Conservation (phyloP, 345 rosid species). For the Fremontodendron californicum region DNA sequence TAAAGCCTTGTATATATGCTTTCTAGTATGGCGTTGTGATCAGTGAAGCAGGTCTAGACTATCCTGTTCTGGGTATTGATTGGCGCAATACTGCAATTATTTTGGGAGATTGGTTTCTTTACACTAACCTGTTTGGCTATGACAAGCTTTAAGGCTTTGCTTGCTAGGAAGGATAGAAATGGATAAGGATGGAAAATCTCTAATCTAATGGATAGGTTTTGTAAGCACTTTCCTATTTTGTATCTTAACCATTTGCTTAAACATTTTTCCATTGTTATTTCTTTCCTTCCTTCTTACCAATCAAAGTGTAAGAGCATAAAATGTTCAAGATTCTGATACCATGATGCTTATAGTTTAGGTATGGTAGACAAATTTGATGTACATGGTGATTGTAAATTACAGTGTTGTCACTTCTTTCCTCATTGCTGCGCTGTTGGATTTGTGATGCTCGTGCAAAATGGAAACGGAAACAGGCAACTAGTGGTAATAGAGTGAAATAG, state of each 20-base stretch:
- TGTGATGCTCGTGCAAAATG: neutral
- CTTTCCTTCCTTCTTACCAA: neutral
- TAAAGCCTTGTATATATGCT: neutral
- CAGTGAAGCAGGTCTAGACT: neutral
- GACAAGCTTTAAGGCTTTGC: neutral
- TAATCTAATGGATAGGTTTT: neutral
- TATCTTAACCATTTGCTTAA: neutral
- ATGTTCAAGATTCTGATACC: neutral
- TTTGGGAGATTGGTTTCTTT: neutral
- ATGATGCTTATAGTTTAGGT: neutral
- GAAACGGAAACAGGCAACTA: neutral
- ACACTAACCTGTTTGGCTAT: neutral
- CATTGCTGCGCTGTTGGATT: neutral
- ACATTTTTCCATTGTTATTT: neutral
- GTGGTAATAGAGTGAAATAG: neutral
- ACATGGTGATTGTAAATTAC: neutral
- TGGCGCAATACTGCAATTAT: neutral
- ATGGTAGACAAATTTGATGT: neutral
- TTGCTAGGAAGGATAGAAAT: neutral
- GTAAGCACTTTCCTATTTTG: neutral
- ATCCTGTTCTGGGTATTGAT: neutral
- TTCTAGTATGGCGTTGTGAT: neutral
- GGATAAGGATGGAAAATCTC: neutral
- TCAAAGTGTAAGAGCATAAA: neutral
- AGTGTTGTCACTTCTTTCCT: neutral